These are phyloP conservation scores for Herpetomonas tarakana DNA, from an alignment of 208 protist species.

Conservation along the genomic window DNA sequence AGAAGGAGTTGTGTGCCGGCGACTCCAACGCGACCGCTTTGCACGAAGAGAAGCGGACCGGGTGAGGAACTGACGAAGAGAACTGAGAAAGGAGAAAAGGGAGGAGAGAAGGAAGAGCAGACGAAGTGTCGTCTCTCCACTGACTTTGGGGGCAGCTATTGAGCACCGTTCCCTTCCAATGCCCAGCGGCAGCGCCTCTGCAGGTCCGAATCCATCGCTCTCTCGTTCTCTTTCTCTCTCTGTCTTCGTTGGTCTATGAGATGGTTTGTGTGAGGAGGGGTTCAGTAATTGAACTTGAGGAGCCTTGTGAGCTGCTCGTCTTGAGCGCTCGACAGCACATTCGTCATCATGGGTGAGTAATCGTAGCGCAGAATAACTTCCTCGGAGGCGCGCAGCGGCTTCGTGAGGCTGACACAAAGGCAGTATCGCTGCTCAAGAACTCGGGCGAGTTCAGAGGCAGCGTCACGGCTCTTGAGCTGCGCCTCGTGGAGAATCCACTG, in stretches of 20 bases:
- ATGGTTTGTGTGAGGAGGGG: not conserved
- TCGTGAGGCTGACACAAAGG: slow-evolving; percentile 53
- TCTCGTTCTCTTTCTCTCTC: too few relatives aligned
- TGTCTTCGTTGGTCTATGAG: slow-evolving; percentile 5
- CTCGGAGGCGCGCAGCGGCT: slow-evolving; percentile 46
- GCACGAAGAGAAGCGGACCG: too few relatives aligned
- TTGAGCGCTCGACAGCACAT: slow-evolving; percentile 28
- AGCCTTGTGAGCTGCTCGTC: slow-evolving; percentile 53
- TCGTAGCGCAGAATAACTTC: slow-evolving; percentile 78
- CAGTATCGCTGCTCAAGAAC: slow-evolving; percentile 57
- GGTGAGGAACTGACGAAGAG: too few relatives aligned
- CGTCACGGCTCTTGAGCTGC: slow-evolving; percentile 24
- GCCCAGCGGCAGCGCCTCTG: too few relatives aligned
- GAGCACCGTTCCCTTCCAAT: too few relatives aligned
- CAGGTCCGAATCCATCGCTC: too few relatives aligned
- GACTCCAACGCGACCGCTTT: too few relatives aligned
- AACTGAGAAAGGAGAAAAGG: too few relatives aligned
- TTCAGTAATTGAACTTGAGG: slow-evolving; percentile 68
- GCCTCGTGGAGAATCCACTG: slow-evolving; percentile 31
- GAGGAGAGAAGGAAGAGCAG: too few relatives aligned
- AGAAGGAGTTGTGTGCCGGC: too few relatives aligned
- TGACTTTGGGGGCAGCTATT: too few relatives aligned
- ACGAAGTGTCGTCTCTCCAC: too few relatives aligned
- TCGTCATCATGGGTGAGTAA: slow-evolving; percentile 34
- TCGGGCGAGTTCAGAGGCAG: slow-evolving; percentile 11